Evolutionary conservation across 1,139 yeast species (phyloP).

Genomic region (Barnettozyma hawaiiensis): DNA sequence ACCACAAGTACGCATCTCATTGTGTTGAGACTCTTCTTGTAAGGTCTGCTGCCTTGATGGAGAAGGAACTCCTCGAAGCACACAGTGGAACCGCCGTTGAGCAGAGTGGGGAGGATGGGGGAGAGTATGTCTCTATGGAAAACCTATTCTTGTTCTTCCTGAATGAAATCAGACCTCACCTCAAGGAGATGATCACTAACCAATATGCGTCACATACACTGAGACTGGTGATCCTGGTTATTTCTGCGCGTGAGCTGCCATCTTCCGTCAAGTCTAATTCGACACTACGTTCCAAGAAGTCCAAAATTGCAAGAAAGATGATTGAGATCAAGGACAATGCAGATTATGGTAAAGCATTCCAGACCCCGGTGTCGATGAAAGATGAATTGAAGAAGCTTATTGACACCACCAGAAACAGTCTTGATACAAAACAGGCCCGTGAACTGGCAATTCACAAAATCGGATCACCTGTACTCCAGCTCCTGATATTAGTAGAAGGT

Average conservation of each 20-base stretch:
- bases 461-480: constrained; percentile 84
- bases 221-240: constrained; percentile 61
- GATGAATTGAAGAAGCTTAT: constrained; percentile 47
- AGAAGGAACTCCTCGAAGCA: constrained; percentile 51
- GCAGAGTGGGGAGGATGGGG: constrained; percentile 36
- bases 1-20: constrained; percentile 91
- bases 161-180: constrained; percentile 58
- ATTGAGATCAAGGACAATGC: constrained; percentile 77
- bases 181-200: constrained; percentile 58
- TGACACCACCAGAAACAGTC: constrained; percentile 32
- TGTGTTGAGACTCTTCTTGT: constrained; percentile 84
- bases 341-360: constrained; percentile 60
- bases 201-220: constrained; percentile 87
- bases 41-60: constrained; percentile 69
- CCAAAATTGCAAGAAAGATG: constrained; percentile 89
- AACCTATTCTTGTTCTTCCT: constrained; percentile 57
- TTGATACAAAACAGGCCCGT: constrained; percentile 45
- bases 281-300: constrained; percentile 75
- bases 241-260: constrained; percentile 79
- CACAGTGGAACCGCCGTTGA: constrained; percentile 32
- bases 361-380: constrained; percentile 69
- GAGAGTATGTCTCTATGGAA: constrained; percentile 51
- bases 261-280: constrained; percentile 69
- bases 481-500: constrained; percentile 79
- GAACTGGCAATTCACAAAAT: constrained; percentile 72